Evolutionary conservation across 1,284 basidiomycete genomes (phyloP).

Genomic region (Apiotrichum laibachii): DNA sequence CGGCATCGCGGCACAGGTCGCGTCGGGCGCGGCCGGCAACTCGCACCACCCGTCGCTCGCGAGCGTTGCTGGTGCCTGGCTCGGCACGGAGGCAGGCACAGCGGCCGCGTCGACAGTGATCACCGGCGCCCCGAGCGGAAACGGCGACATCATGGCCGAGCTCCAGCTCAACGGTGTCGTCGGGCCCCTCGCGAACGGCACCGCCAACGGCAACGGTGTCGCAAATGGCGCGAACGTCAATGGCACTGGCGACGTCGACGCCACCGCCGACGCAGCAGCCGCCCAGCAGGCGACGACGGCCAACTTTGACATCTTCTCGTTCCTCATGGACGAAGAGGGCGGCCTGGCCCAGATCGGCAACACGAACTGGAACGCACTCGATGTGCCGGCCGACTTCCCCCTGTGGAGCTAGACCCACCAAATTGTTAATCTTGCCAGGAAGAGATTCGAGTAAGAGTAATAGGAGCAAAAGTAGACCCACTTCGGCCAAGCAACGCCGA

Average conservation of each 20-base stretch:
- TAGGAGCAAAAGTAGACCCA: neutral
- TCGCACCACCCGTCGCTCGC: constrained; percentile 10
- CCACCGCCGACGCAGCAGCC: neutral
- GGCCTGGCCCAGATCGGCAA: constrained; percentile 25
- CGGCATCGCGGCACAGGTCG: constrained; percentile 28
- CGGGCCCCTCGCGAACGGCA: neutral
- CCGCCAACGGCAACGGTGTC: neutral
- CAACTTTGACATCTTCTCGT: constrained; percentile 45
- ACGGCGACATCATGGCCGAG: constrained; percentile 14
- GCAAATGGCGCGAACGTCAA: neutral
- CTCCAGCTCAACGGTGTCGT: constrained; percentile 13
- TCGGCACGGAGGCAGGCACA: constrained; percentile 11
- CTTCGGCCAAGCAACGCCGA: too few relatives aligned
- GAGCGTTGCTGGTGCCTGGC: constrained; percentile 18
- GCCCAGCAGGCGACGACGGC: too few relatives aligned
- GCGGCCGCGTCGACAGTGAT: constrained; percentile 7
- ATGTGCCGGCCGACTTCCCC: constrained; percentile 42
- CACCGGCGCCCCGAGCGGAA: constrained; percentile 11
- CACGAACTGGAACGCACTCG: constrained; percentile 36
- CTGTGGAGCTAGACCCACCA: constrained; percentile 37
- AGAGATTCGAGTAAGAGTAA: neutral
- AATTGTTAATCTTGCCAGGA: too few relatives aligned
- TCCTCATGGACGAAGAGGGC: constrained; percentile 49
- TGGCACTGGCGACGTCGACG: neutral
- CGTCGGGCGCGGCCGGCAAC: neutral